Conservation (phyloP, 2,329 filamentous ascomycete species). For the Metarhizium robertsii region DNA sequence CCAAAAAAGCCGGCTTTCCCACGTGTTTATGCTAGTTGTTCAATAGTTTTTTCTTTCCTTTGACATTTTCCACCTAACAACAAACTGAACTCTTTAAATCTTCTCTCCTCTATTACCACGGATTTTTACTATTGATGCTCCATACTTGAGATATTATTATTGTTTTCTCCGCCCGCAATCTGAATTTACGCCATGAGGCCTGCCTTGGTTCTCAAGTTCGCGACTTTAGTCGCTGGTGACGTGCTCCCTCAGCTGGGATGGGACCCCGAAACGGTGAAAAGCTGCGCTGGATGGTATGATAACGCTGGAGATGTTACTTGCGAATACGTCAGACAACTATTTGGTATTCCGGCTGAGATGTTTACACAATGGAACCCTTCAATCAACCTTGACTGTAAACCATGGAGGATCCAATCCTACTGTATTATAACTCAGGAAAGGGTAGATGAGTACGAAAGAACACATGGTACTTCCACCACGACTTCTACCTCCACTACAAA, state of each 20-base stretch:
- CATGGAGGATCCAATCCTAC: background rate
- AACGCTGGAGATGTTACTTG: background rate
- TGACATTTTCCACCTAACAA: too few species aligned
- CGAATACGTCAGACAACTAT: background rate
- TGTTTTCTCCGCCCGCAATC: too few species aligned
- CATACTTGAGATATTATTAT: too few species aligned
- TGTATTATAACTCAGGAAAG: background rate
- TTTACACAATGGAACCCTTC: background rate
- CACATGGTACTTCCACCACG: background rate
- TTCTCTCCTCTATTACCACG: too few species aligned
- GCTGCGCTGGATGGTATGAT: constrained; percentile 1
- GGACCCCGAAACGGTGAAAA: background rate
- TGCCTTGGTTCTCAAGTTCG: too few species aligned
- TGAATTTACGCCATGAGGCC: too few species aligned
- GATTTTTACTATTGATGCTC: too few species aligned
- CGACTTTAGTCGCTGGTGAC: too few species aligned
- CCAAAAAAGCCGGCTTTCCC: too few species aligned
- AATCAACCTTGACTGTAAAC: constrained; percentile 1
- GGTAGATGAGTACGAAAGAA: background rate
- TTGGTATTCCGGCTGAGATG: background rate
- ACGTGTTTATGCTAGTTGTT: too few species aligned
- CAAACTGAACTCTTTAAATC: too few species aligned
- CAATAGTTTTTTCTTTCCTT: too few species aligned
- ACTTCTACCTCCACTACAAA: background rate
- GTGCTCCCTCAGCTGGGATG: background rate